These are phyloP conservation scores for Boletus subcaerulescens DNA, from an alignment of 768 basidiomycete species.

Conservation along the genomic window DNA sequence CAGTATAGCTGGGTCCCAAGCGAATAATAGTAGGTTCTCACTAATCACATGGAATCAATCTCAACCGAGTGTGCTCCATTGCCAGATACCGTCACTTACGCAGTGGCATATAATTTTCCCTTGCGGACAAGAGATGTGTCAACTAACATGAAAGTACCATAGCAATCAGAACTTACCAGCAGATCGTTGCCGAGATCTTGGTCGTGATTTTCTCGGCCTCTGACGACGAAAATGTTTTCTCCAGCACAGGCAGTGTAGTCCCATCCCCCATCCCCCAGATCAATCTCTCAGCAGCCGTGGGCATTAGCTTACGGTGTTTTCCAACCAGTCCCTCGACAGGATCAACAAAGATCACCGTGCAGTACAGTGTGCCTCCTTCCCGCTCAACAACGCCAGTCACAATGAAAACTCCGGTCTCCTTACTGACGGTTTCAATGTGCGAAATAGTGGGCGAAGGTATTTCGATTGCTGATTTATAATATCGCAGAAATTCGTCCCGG, in stretches of 20 bases:
- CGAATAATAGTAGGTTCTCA: conserved; percentile 58
- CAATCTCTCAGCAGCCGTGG: conserved; percentile 57
- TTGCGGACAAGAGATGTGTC: conserved; percentile 18
- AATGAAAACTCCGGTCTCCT: conserved; percentile 48
- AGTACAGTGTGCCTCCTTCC: conserved; percentile 59
- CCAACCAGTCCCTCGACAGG: conserved; percentile 50
- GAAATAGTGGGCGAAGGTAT: conserved; percentile 50
- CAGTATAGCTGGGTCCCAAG: conserved; percentile 60
- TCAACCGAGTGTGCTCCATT: background rate
- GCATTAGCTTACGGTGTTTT: conserved; percentile 63
- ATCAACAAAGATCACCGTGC: conserved; percentile 56
- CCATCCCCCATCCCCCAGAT: conserved; percentile 65
- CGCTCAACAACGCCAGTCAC: conserved; percentile 61
- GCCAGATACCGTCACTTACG: conserved; percentile 33
- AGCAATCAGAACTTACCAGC: conserved; percentile 42
- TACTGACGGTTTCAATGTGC: conserved; percentile 47
- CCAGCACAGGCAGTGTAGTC: conserved; percentile 48
- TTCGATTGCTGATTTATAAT: conserved; percentile 52
- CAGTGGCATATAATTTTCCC: conserved; percentile 73
- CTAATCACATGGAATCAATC: conserved; percentile 29
- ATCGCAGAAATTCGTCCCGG: conserved; percentile 57
- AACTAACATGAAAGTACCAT: background rate
- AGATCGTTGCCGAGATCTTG: conserved; percentile 55
- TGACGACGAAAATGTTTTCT: conserved; percentile 35
- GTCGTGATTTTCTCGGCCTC: conserved; percentile 29